phyloP scores from a whole-genome alignment of 2,329 filamentous ascomycete genomes.

The Fusarium lateritium region DNA sequence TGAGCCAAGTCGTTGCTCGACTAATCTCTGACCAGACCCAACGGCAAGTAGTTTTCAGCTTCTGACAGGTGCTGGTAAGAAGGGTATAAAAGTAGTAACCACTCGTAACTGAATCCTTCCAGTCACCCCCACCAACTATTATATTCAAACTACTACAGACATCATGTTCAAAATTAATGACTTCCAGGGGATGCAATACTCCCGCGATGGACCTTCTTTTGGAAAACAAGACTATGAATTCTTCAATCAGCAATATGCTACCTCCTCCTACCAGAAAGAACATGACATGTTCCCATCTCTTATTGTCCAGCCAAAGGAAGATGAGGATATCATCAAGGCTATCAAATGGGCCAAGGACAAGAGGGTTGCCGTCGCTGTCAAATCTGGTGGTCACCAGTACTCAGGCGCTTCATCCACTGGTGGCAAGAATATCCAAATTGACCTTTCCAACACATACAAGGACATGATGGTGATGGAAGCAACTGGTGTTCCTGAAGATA shows the following conservation, averaged over 20 bases:
- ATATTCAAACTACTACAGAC: not conserved
- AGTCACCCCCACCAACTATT: not conserved
- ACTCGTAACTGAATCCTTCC: not conserved
- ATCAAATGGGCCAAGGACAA: slow-evolving; percentile 59
- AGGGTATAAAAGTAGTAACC: not conserved
- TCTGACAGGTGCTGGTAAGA: not conserved
- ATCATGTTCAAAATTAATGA: slow-evolving; percentile 43
- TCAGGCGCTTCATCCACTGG: slow-evolving; percentile 64
- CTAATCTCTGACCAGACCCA: not conserved
- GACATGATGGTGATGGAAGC: slow-evolving; percentile 51
- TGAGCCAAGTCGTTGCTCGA: not conserved
- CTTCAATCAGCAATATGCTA: slow-evolving; percentile 59
- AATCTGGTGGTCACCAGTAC: slow-evolving; percentile 65
- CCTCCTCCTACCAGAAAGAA: slow-evolving; percentile 58
- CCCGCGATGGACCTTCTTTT: slow-evolving; percentile 29
- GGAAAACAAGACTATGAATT: slow-evolving; percentile 33
- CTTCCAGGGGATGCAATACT: slow-evolving; percentile 45
- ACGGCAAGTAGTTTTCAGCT: not conserved
- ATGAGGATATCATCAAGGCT: slow-evolving; percentile 59
- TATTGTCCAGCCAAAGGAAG: slow-evolving; percentile 60
- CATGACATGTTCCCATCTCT: slow-evolving; percentile 61
- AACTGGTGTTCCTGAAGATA: slow-evolving; percentile 43
- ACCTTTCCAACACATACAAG: slow-evolving; percentile 56
- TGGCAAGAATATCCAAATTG: slow-evolving; percentile 62
- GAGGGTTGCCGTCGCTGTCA: slow-evolving; percentile 61